A percentile compares a stretch with the other conserved stretches of the same genome.
phyloP scores from a whole-genome alignment of 495 filamentous ascomycete genomes.

The Penicillium paxilli region DNA sequence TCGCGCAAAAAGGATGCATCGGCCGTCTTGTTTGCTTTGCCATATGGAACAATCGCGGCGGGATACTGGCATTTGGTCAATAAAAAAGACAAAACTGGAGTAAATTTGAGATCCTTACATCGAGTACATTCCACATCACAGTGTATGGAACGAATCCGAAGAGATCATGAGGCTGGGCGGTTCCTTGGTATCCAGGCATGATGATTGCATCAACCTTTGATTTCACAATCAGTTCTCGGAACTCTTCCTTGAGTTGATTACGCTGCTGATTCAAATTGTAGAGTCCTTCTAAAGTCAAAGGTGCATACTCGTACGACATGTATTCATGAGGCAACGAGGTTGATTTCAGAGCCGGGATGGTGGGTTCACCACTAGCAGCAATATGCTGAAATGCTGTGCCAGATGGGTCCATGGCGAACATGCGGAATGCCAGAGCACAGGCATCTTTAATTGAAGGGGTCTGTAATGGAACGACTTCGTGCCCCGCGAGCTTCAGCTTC shows the following conservation, averaged over 20 bases:
- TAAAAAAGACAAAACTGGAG: too few species aligned
- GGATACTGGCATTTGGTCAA: constrained; percentile 15
- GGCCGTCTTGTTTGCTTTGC: constrained; percentile 9
- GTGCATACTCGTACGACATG: constrained; percentile 11
- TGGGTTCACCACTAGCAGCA: constrained; percentile 21
- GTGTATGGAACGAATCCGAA: constrained; percentile 17
- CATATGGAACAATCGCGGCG: constrained; percentile 17
- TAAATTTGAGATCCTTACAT: too few species aligned
- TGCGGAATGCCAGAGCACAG: constrained; percentile 12
- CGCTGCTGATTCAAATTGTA: constrained; percentile 13
- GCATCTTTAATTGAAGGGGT: constrained; percentile 10
- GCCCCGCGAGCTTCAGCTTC: constrained; percentile 10
- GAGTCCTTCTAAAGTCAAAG: constrained; percentile 13
- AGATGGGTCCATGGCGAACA: constrained; percentile 23
- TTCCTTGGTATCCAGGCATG: constrained; percentile 19
- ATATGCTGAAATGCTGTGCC: constrained; percentile 19
- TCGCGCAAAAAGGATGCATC: constrained; percentile 14
- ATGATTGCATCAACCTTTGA: constrained; percentile 11
- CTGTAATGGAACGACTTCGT: constrained; percentile 13
- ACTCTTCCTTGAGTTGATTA: constrained; percentile 12
- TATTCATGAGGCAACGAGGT: constrained; percentile 13
- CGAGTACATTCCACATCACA: constrained; percentile 14
- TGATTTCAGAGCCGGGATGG: constrained; percentile 18
- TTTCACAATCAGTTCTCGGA: constrained; percentile 6
- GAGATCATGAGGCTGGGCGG: constrained; percentile 13